These are phyloP conservation scores for Psilocybe cyanescens DNA, from an alignment of 768 basidiomycete species.

Conservation along the genomic window DNA sequence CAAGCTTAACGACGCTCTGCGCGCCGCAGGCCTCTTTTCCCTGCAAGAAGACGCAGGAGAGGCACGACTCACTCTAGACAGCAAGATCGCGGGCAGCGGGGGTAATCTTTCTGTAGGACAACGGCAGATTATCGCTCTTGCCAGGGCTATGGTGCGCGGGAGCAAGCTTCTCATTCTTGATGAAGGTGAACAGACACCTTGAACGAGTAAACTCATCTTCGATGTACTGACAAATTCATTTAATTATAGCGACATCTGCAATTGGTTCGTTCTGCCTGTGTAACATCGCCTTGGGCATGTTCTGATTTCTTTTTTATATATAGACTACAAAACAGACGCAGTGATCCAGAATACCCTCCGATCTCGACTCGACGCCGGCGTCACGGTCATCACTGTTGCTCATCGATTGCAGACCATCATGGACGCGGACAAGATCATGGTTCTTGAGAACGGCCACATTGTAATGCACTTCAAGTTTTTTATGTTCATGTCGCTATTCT, in stretches of 20 bases:
- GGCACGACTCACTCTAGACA: conserved; percentile 52
- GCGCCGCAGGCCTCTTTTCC: conserved; percentile 41
- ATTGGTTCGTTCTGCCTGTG: conserved; percentile 37
- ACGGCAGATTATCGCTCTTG: conserved; percentile 69
- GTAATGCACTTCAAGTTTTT: conserved; percentile 27
- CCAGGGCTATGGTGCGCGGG: conserved; percentile 60
- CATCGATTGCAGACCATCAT: conserved; percentile 73
- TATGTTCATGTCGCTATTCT: no score
- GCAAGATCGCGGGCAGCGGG: conserved; percentile 53
- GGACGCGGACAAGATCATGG: conserved; percentile 63
- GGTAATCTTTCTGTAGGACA: conserved; percentile 78
- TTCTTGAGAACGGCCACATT: conserved; percentile 55
- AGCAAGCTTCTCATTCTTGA: conserved; percentile 65
- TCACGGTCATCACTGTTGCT: conserved; percentile 69
- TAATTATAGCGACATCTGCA: conserved; percentile 43
- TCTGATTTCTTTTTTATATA: neutral
- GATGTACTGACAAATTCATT: no score
- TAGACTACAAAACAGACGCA: conserved; percentile 65
- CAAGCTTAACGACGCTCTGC: conserved; percentile 39
- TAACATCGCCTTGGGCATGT: neutral
- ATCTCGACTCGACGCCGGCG: conserved; percentile 59
- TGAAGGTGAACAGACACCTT: conserved; percentile 42
- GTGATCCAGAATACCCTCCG: conserved; percentile 74
- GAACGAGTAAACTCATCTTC: no score
- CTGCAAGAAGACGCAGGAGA: conserved; percentile 46